Conservation (phyloP, 352 stramenopile species). For the Bremia lactucae region DNA sequence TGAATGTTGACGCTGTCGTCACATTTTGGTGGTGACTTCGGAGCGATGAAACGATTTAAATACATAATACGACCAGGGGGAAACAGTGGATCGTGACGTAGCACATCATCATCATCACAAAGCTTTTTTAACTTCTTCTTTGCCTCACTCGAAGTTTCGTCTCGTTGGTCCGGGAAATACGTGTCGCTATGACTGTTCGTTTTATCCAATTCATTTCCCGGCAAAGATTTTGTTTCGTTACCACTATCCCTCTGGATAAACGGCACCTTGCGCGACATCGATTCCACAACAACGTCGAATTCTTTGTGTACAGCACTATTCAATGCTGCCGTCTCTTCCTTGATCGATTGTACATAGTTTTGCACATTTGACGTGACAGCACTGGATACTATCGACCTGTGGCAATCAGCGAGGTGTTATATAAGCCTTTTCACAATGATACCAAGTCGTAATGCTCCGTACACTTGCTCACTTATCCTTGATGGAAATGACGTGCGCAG, state of each 20-base stretch:
- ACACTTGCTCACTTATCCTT: slow-evolving; percentile 49
- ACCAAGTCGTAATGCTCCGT: slow-evolving; percentile 5
- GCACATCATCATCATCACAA: slow-evolving; percentile 19
- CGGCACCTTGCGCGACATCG: slow-evolving; percentile 20
- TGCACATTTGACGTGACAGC: slow-evolving; percentile 43
- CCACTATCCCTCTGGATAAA: slow-evolving; percentile 11
- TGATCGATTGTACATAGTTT: slow-evolving; percentile 44
- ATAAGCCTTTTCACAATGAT: no score
- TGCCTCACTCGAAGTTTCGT: slow-evolving; percentile 7
- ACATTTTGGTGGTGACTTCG: slow-evolving; percentile 5
- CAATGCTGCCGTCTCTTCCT: slow-evolving; percentile 40
- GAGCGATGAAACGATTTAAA: slow-evolving; percentile 30
- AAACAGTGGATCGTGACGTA: slow-evolving; percentile 51
- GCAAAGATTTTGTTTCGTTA: neutral
- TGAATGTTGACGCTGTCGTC: neutral
- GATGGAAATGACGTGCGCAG: slow-evolving; percentile 32
- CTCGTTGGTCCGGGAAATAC: slow-evolving; percentile 11
- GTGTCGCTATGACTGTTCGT: neutral
- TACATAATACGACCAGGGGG: slow-evolving; percentile 65
- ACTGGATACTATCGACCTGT: slow-evolving; percentile 44
- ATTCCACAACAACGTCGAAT: slow-evolving; percentile 23
- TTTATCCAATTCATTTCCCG: neutral
- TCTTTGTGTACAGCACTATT: slow-evolving; percentile 36
- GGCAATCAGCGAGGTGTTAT: no score
- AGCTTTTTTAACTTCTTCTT: slow-evolving; percentile 12